Base-by-base conservation (phyloP, 345 rosid genomes). In the Heritiera littoralis region DNA sequence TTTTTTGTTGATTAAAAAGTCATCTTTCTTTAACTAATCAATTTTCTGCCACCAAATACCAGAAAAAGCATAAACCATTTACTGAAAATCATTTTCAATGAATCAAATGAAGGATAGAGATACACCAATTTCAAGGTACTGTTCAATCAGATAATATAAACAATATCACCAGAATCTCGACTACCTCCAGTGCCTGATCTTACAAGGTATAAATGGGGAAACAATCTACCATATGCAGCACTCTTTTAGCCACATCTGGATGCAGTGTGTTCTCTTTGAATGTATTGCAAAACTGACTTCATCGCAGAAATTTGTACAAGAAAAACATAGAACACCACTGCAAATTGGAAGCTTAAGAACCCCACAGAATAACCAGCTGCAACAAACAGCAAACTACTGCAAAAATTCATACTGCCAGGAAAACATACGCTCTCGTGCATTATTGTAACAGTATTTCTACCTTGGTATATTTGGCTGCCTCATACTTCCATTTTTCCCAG, bases 181-280 rank as follows among this genome's bases (percentile, higher is more conserved):
- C 32, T 13, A 59, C 64, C 11, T 9, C 1, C 13, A 23, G 6
- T 60, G 15, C 40, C 30, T 61, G 17, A 30, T 30, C 66, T 61
- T 55, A 68, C 72, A 68, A 45, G 28, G 20, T 23, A 54, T 15
- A 54, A 15, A 67, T 43, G 17, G 12, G 0, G 9, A 28, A 8
- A 38, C 17, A 66, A 12, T 14, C 9, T 65, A 15, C 20, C 48
- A 66, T 64, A 13, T 43, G 35, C 72, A 68, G 17, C 54, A 45
- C 18, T 20, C 8, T 68, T 67, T 43, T 68, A 20, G 54, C 38
- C 55, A 46, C 10, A 69, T 46, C 40, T 23, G 55, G 56, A 46
- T 69, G 73, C 73, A 68, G 17, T 68, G n/a, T 46, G 11, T 20
- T 69, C 30, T 48, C 56, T 46, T 46, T 69, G 56, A 69, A 48